These are phyloP conservation scores for Tuber melanosporum DNA, from an alignment of 495 filamentous ascomycete species.

Conservation along the genomic window DNA sequence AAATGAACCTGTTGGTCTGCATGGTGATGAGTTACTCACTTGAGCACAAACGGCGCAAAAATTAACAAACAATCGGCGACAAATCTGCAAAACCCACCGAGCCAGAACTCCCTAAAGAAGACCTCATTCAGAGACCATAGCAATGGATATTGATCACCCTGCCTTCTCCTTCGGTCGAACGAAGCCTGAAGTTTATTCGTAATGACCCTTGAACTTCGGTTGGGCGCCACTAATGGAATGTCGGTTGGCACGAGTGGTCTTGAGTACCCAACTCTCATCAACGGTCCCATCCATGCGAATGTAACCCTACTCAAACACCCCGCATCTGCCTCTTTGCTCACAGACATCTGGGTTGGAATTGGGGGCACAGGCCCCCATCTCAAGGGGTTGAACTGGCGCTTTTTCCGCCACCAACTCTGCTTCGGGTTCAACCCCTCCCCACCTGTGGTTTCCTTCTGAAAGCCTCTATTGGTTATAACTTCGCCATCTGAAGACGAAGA, in stretches of 20 bases:
- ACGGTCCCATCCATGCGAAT: constrained; percentile 62
- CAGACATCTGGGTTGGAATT: constrained; percentile 52
- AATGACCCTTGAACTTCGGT: constrained; percentile 62
- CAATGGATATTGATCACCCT: constrained; percentile 67
- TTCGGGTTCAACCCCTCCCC: constrained; percentile 15
- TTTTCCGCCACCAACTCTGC: constrained; percentile 25
- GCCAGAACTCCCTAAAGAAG: constrained; percentile 75
- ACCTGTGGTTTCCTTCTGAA: constrained; percentile 19
- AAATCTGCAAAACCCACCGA: constrained; percentile 74
- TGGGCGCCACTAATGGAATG: constrained; percentile 79
- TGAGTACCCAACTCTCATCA: constrained; percentile 74
- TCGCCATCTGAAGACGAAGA: constrained; percentile 16
- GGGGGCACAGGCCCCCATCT: constrained; percentile 55
- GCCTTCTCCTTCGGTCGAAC: constrained; percentile 58
- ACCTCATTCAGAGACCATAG: constrained; percentile 79
- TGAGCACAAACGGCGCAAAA: constrained; percentile 51
- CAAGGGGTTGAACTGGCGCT: constrained; percentile 51
- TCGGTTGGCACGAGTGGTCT: constrained; percentile 76
- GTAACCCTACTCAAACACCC: constrained; percentile 55
- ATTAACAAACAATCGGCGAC: constrained; percentile 54
- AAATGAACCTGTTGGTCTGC: constrained; percentile 20
- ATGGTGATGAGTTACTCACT: constrained; percentile 14
- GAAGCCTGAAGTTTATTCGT: constrained; percentile 57
- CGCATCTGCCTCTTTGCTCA: constrained; percentile 55
- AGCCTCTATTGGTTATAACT: neutral